Evolutionary conservation across 805 yeast species (phyloP), one percentile per base, ranked within the genome.

Genomic region (Monosporozyma aerobia): DNA sequence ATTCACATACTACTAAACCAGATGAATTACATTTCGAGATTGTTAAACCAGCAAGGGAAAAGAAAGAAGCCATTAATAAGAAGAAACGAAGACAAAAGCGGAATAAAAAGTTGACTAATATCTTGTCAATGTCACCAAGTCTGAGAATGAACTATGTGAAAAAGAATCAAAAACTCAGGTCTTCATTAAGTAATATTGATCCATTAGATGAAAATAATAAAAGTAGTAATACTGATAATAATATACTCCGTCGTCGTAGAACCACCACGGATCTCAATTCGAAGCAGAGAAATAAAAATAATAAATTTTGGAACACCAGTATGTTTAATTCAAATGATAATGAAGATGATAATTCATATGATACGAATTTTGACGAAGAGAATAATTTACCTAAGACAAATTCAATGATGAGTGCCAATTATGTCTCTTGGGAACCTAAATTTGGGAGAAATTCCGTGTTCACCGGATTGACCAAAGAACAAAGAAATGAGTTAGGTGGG

Each of bases 371-470:
- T 44, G 48, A 29, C 13, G 25, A 33, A 16, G 44, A 48, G 2
- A 33, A 41, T 30, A 43, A 30, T 29, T 22, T 44, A 3, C 35
- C 48, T 2, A 32, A 13, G 23, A 43, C 43, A 25, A 50, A 50
- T n/a, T n/a, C 35, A 27, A 16, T 22, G 37, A 50, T 44, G 48
- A 44, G 44, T 30, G 71, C 82, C 0, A 79, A 78, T 53, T 94
- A 90, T 60, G 72, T 92, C 25, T 89, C 97, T 0, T 90, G 95
- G 88, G 77, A 78, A 39, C 97, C 97, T 3, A 86, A 90, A 0
- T 77, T 92, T 29, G 98, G 97, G n/a, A 77, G 97, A 66, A 94
- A 94, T 67, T 92, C 98, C 0, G 82, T 90, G 0, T 92, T 92
- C 72, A 85, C 90, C 2, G 85, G 85, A 13, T 67, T 92, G 45